Evolutionary conservation across 345 rosid species (phyloP), one percentile per base, ranked within the genome.

Genomic region (Acer yangbiense): DNA sequence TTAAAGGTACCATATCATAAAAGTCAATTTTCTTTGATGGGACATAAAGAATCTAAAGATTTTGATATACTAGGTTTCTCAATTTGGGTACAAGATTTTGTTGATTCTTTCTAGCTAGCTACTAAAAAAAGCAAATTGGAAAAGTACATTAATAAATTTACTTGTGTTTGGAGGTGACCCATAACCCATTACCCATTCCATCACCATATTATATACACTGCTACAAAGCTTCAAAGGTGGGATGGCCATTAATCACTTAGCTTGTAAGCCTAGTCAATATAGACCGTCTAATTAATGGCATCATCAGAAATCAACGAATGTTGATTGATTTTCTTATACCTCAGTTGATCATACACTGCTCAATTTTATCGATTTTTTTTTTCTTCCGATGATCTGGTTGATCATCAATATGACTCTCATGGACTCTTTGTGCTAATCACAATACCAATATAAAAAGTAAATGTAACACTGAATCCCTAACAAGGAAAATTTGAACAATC

Each of bases 11-110:
- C 50, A 4, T 32, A 7, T n/a, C 29, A 18, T 8, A 5, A 11
- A 71, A 72, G 65, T 39, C 75, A 71, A 71, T 11, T 41, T 17
- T 71, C 48, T 69, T 6, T 29, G 63, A 8, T 52, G 57, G 10
- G 20, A 5, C 54, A n/a, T 14, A 68, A 21, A 3, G 71, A 48
- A 48, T 48, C 13, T 46, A 23, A 48, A 13, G 12, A 60, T 9
- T 60, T 60, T 3, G 48, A 66, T 66, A 14, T n/a, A 14, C 12
- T 21, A 68, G 27, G 8, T 55, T 55, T 55, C 27, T 60, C 44
- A 55, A 18, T 32, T 9, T 18, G 58, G 17, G 43, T 17, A 4
- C 17, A 55, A 10, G 35, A 18, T 10, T 32, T 35, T 20, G 23
- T n/a, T 39, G 41, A 46, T 54, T 54, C 58, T 54, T 54, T 54